A percentile compares a stretch with the other conserved stretches of the same genome.
Conservation (phyloP, 768 basidiomycete genomes). For the Suillus occidentalis region DNA sequence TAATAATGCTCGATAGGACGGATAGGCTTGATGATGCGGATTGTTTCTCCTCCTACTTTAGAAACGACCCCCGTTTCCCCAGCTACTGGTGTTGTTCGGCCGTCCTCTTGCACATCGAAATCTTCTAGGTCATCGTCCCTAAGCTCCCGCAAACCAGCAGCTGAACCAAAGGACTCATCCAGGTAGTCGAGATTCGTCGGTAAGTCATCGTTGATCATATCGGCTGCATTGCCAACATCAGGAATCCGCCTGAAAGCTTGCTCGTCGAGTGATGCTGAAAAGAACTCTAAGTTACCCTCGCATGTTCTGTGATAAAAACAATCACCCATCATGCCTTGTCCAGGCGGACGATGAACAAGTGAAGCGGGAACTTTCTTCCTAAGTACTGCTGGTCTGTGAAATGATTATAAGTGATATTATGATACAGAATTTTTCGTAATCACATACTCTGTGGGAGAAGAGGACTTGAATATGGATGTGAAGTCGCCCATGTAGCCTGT, state of each 20-base stretch:
- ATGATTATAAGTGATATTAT: not conserved
- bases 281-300: conserved; percentile 8
- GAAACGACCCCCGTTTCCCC: conserved; percentile 49
- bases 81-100: conserved; percentile 15
- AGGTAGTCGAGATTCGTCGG: conserved; percentile 89
- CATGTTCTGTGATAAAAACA: not conserved
- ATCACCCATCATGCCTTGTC: conserved; percentile 29
- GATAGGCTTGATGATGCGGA: conserved; percentile 73
- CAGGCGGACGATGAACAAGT: not conserved
- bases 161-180: conserved; percentile 76
- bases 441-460: conserved; percentile 27
- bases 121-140: conserved; percentile 74
- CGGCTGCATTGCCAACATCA: conserved; percentile 75
- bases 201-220: conserved; percentile 90
- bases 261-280: conserved; percentile 74
- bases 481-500: conserved; percentile 56
- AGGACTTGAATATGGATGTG: conserved; percentile 40
- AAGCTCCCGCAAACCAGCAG: conserved; percentile 72
- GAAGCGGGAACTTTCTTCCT: conserved; percentile 7
- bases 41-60: conserved; percentile 78
- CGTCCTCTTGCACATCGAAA: conserved; percentile 42
- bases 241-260: conserved; percentile 75
- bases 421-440: not conserved
- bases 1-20: conserved; percentile 74
- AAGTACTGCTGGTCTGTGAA: conserved; percentile 6